These are phyloP conservation scores for Yamadazyma songkhlaensis DNA, from an alignment of 1,139 yeast species.

Conservation along the genomic window DNA sequence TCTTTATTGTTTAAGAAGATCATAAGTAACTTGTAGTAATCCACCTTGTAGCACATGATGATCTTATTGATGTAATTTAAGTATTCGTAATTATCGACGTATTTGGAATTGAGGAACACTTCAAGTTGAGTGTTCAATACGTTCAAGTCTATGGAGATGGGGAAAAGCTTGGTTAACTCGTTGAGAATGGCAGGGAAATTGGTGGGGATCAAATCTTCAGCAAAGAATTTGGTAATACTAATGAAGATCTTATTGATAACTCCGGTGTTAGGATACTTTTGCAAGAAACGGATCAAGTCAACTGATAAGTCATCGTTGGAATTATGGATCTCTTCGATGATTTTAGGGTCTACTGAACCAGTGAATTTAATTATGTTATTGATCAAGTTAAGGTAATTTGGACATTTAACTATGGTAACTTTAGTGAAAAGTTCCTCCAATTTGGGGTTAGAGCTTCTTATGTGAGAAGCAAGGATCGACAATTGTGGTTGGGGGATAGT, in stretches of 20 bases:
- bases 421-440: conserved; percentile 21
- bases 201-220: conserved; percentile 39
- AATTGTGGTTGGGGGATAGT: not conserved
- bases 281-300: conserved; percentile 6
- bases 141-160: conserved; percentile 39
- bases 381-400: conserved; percentile 4
- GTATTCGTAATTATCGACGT: conserved; percentile 35
- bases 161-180: conserved; percentile 12
- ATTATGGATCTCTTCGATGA: conserved; percentile 5
- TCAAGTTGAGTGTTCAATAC: conserved; percentile 68
- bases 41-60: conserved; percentile 30
- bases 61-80: conserved; percentile 42
- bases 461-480: conserved; percentile 1
- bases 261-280: not conserved
- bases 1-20: conserved; percentile 52
- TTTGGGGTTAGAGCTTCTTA: conserved; percentile 20
- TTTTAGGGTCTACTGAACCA: not conserved
- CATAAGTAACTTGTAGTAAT: conserved; percentile 62
- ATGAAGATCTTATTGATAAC: conserved; percentile 55
- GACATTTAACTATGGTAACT: not conserved
- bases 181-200: conserved; percentile 30
- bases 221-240: conserved; percentile 60
- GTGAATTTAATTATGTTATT: conserved; percentile 3
- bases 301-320: not conserved
- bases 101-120: conserved; percentile 50